Evolutionary conservation across 495 filamentous ascomycete species (phyloP).

Genomic region (Lichina pygmaea): DNA sequence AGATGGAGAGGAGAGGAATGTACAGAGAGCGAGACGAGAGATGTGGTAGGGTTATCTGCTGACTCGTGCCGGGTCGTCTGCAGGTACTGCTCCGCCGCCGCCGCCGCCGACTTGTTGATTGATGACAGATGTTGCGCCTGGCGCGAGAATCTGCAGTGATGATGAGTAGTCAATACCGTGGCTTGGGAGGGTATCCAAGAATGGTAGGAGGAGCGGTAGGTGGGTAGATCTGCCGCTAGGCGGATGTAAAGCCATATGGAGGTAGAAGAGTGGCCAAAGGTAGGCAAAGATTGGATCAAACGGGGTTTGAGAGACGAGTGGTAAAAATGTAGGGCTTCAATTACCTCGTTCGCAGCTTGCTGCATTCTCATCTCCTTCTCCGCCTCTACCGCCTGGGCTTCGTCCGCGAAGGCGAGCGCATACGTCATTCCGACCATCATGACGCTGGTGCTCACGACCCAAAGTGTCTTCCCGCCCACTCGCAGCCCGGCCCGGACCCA

Average conservation of each 20-base stretch:
- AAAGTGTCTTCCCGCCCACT: conserved; percentile 59
- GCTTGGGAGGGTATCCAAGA: too few relatives aligned
- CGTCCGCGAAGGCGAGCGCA: conserved; percentile 76
- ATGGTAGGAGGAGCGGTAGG: too few relatives aligned
- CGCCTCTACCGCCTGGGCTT: conserved; percentile 87
- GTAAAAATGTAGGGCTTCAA: conserved; percentile 6
- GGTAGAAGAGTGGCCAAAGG: neutral
- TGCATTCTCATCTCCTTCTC: conserved; percentile 90
- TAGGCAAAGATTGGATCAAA: neutral
- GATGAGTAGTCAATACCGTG: too few relatives aligned
- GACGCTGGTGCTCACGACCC: conserved; percentile 64
- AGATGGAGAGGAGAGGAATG: too few relatives aligned
- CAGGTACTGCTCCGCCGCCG: neutral
- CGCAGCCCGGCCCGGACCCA: conserved; percentile 32
- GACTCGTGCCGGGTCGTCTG: too few relatives aligned
- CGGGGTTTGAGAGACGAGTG: neutral
- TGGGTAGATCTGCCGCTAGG: too few relatives aligned
- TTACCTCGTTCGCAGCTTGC: conserved; percentile 44
- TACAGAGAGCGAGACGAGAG: too few relatives aligned
- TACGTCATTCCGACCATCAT: conserved; percentile 80
- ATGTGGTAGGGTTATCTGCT: too few relatives aligned
- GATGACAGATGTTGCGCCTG: conserved; percentile 8
- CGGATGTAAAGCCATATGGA: neutral
- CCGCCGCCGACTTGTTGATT: conserved; percentile 2
- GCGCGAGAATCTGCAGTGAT: conserved; percentile 18